Evolutionary conservation across 768 basidiomycete genomes (phyloP).

Genomic region (Trametes meyenii): DNA sequence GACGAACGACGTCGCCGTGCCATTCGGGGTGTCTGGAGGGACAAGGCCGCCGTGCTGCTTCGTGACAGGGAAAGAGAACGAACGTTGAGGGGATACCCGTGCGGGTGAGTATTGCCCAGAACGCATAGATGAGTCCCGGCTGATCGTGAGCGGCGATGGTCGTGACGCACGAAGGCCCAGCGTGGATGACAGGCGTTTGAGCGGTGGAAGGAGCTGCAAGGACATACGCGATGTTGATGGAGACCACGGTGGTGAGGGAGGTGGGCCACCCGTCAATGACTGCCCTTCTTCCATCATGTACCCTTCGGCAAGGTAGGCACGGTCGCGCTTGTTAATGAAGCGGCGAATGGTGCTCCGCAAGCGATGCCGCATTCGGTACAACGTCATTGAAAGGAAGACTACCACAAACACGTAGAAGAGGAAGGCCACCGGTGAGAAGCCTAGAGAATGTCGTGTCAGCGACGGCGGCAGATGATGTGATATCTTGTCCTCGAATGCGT

Average conservation of each 20-base stretch:
- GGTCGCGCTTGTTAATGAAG: conserved; percentile 35
- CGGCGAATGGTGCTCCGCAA: conserved; percentile 48
- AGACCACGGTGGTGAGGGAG: conserved; percentile 43
- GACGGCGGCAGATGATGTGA: conserved; percentile 68
- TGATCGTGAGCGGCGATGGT: conserved; percentile 26
- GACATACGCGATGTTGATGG: conserved; percentile 51
- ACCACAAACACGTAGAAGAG: conserved; percentile 55
- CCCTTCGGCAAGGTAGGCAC: conserved; percentile 29
- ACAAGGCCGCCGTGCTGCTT: conserved; percentile 18
- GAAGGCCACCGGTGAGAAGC: conserved; percentile 71
- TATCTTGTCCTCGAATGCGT: conserved; percentile 63
- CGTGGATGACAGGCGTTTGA: conserved; percentile 26
- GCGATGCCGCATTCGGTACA: conserved; percentile 61
- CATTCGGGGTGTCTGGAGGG: conserved; percentile 22
- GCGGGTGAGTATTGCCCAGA: conserved; percentile 30
- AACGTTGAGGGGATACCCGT: conserved; percentile 33
- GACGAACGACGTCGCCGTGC: conserved; percentile 27
- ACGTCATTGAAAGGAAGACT: conserved; percentile 45
- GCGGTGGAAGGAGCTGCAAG: conserved; percentile 31
- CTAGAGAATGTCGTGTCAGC: conserved; percentile 64
- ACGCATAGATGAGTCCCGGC: conserved; percentile 24
- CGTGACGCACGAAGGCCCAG: conserved; percentile 18
- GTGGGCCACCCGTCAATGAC: conserved; percentile 21
- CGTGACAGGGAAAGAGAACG: conserved; percentile 25
- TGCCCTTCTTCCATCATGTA: conserved; percentile 39